Evolutionary conservation across 352 stramenopile genomes (phyloP).

Genomic region (Aphanomyces stellatus): DNA sequence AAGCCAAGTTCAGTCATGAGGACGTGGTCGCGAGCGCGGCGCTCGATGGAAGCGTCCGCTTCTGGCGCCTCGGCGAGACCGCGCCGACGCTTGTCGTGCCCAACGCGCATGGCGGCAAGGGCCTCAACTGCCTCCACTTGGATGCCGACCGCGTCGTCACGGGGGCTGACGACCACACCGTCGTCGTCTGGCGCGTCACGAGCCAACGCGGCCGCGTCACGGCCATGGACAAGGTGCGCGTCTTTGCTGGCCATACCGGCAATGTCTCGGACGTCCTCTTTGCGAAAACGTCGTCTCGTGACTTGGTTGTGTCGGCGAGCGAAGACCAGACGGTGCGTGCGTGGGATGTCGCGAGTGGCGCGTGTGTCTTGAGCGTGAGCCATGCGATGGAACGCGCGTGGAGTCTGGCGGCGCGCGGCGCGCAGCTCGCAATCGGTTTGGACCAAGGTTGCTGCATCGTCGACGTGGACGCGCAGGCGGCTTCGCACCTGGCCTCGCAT

Average conservation of each 20-base stretch:
- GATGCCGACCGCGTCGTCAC: constrained; percentile 90
- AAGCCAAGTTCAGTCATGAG: constrained; percentile 90
- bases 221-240: constrained; percentile 89
- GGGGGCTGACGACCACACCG: constrained; percentile 81
- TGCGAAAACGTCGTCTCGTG: constrained; percentile 72
- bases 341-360: constrained; percentile 74
- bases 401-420: constrained; percentile 45
- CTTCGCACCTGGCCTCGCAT: too few species aligned
- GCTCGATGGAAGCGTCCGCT: constrained; percentile 89
- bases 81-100: constrained; percentile 61
- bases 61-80: constrained; percentile 54
- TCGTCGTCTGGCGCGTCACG: constrained; percentile 94
- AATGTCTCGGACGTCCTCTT: constrained; percentile 91
- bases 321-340: constrained; percentile 85
- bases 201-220: constrained; percentile 94
- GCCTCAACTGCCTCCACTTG: constrained; percentile 92
- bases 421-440: constrained; percentile 57
- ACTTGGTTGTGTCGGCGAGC: constrained; percentile 67
- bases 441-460: constrained; percentile 37
- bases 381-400: constrained; percentile 92
- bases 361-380: constrained; percentile 60
- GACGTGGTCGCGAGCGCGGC: constrained; percentile 89
- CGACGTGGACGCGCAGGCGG: neutral
- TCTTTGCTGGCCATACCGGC: constrained; percentile 88
- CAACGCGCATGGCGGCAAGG: constrained; percentile 71